Conservation (phyloP, 192 early-diverging fungal genomes). For the Gaertneriomyces sp. region DNA sequence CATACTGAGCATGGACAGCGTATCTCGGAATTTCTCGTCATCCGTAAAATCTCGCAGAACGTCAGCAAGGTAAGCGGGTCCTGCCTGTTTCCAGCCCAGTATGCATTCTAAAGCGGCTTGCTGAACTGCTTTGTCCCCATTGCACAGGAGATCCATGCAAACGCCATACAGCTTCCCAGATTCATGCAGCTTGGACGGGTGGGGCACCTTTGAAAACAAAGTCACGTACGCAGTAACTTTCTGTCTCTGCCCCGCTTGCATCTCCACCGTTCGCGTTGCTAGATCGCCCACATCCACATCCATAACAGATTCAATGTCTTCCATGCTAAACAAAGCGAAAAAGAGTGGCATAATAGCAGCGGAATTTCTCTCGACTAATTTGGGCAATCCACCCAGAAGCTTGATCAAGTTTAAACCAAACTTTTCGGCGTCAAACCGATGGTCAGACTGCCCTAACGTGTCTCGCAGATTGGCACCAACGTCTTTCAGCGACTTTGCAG, state of each 20-base stretch:
- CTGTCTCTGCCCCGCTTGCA: slow-evolving; percentile 17
- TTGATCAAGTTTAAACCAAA: slow-evolving; percentile 33
- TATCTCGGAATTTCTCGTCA: slow-evolving; percentile 89
- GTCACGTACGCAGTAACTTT: slow-evolving; percentile 54
- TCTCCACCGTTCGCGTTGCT: slow-evolving; percentile 33
- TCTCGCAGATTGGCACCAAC: background rate
- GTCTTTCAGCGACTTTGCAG: too few relatives aligned
- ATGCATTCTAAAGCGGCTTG: slow-evolving; percentile 76
- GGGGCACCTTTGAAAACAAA: slow-evolving; percentile 65
- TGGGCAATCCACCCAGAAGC: slow-evolving; percentile 32
- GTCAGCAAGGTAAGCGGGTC: slow-evolving; percentile 70
- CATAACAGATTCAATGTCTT: slow-evolving; percentile 43
- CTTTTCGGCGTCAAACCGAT: slow-evolving; percentile 35
- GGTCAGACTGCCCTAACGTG: background rate
- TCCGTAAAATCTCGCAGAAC: slow-evolving; percentile 72
- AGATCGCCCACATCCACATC: slow-evolving; percentile 10
- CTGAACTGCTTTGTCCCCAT: slow-evolving; percentile 79
- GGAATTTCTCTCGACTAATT: slow-evolving; percentile 39
- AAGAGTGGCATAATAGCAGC: slow-evolving; percentile 40
- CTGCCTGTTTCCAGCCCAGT: slow-evolving; percentile 72
- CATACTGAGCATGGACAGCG: slow-evolving; percentile 72
- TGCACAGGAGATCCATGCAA: slow-evolving; percentile 71
- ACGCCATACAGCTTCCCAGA: slow-evolving; percentile 52
- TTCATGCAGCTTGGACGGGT: slow-evolving; percentile 55
- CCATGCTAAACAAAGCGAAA: slow-evolving; percentile 34